Evolutionary conservation across 441 rosid species (phyloP).

Genomic region (Daphne laureola): DNA sequence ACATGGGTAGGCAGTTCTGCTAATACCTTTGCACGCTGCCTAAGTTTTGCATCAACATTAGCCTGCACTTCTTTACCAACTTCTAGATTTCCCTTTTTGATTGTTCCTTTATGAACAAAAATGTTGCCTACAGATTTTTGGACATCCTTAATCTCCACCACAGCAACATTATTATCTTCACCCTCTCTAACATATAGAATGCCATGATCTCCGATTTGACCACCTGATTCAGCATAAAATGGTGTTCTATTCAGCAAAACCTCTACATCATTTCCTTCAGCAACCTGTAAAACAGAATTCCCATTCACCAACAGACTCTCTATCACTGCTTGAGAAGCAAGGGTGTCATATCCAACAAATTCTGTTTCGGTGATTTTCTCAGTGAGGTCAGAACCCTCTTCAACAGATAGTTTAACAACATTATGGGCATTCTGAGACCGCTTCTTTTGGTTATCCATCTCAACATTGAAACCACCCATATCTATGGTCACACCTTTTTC

Average conservation of each 20-base stretch:
- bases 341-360: slow-evolving; percentile 75
- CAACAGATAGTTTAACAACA: slow-evolving; percentile 67
- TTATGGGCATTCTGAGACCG: slow-evolving; percentile 85
- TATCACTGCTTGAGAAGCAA: slow-evolving; percentile 62
- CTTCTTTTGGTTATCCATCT: slow-evolving; percentile 86
- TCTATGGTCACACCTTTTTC: slow-evolving; percentile 63
- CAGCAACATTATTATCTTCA: slow-evolving; percentile 36
- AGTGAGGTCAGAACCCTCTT: slow-evolving; percentile 40
- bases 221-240: slow-evolving; percentile 94
- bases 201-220: slow-evolving; percentile 87
- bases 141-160: slow-evolving; percentile 82
- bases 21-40: slow-evolving; percentile 77
- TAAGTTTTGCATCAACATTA: slow-evolving; percentile 56
- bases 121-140: slow-evolving; percentile 58
- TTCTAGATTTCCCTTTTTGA: slow-evolving; percentile 66
- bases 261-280: slow-evolving; percentile 84
- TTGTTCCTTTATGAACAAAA: slow-evolving; percentile 80
- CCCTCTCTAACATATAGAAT: slow-evolving; percentile 44
- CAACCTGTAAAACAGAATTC: slow-evolving; percentile 65
- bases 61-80: slow-evolving; percentile 94
- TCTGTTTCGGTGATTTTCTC: slow-evolving; percentile 58
- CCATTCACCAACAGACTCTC: slow-evolving; percentile 72
- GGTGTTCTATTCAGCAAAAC: slow-evolving; percentile 79
- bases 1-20: not conserved
- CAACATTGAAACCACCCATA: slow-evolving; percentile 59